These are phyloP conservation scores for Phytophthora fragariae DNA, from an alignment of 352 stramenopile genomes.

Conservation along the genomic window DNA sequence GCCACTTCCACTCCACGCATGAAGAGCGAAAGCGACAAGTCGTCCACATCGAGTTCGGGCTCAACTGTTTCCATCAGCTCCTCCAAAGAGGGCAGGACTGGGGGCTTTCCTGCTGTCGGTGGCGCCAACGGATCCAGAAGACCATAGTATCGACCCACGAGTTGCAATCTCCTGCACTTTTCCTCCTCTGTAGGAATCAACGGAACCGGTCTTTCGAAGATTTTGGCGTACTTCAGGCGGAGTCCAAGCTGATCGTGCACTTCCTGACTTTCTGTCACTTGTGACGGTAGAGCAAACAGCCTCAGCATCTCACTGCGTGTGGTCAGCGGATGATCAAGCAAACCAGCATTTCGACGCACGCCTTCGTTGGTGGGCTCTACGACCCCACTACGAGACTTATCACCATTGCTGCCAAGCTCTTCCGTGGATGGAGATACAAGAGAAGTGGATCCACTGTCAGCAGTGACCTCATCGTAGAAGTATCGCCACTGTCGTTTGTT, in stretches of 20 bases:
- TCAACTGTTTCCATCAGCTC: constrained; percentile 69
- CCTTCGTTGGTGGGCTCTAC: background rate
- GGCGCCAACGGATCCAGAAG: constrained; percentile 35
- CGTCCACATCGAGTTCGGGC: constrained; percentile 69
- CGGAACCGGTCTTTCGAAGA: constrained; percentile 55
- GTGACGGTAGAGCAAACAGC: constrained; percentile 52
- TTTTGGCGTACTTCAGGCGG: constrained; percentile 56
- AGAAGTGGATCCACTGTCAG: background rate
- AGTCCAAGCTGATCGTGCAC: constrained; percentile 46
- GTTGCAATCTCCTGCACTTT: constrained; percentile 46
- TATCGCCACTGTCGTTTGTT: constrained; percentile 75
- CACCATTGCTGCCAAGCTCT: constrained; percentile 2
- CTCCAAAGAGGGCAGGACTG: constrained; percentile 32
- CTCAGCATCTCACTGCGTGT: constrained; percentile 74
- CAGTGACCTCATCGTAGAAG: constrained; percentile 66
- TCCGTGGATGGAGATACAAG: background rate
- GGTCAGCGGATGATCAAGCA: constrained; percentile 44
- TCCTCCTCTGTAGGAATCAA: constrained; percentile 53
- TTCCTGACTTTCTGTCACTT: constrained; percentile 45
- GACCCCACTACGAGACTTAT: background rate
- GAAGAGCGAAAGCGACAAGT: constrained; percentile 67
- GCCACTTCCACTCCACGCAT: constrained; percentile 66
- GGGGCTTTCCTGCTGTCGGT: constrained; percentile 11
- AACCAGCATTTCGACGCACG: constrained; percentile 1
- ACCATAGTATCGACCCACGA: constrained; percentile 70